Conservation (phyloP, 345 rosid species). For the Eucalyptus victrix region DNA sequence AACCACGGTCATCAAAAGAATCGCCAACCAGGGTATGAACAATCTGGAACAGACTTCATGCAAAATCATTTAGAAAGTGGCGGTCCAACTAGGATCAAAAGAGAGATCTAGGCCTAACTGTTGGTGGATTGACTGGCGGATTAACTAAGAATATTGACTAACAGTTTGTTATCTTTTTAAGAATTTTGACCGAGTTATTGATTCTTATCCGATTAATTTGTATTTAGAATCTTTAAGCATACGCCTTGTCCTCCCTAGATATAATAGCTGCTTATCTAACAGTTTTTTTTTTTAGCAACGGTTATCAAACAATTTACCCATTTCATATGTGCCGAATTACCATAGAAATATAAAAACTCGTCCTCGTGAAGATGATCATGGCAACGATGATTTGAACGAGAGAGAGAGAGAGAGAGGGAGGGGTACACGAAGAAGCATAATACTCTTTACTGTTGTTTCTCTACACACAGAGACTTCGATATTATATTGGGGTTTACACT, state of each 20-base stretch:
- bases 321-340: not conserved
- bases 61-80: not conserved
- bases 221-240: not conserved
- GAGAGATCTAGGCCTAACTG: not conserved
- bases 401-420: accelerated
- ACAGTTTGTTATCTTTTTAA: not conserved
- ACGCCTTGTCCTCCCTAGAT: not conserved
- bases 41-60: not conserved
- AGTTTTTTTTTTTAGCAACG: not conserved
- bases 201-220: not conserved
- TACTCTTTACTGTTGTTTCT: not conserved
- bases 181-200: not conserved
- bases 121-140: not conserved
- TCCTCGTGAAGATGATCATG: not conserved
- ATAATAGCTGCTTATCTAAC: not conserved
- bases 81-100: not conserved
- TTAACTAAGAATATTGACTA: not conserved
- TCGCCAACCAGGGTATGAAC: not conserved
- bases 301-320: not conserved
- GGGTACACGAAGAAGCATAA: not conserved
- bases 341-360: not conserved
- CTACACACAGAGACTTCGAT: not conserved
- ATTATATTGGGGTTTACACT: not conserved
- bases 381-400: not conserved
- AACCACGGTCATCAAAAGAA: not conserved